Conservation (phyloP, 805 yeast species). For the Myxozyma geophila region DNA sequence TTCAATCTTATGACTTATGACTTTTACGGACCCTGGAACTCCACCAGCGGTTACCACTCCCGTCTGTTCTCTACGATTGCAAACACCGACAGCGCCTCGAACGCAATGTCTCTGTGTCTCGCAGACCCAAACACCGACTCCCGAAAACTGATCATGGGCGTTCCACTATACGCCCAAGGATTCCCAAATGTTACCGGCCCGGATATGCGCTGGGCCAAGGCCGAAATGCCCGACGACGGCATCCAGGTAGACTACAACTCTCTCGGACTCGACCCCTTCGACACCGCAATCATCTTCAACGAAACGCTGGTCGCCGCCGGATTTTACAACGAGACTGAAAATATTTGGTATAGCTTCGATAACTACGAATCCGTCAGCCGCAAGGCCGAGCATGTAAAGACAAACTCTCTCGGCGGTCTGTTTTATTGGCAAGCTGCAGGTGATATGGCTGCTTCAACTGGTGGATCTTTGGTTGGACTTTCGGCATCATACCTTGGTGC, state of each 20-base stretch:
- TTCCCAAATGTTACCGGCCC: constrained; percentile 51
- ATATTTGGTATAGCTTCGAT: constrained; percentile 65
- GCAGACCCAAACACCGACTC: constrained; percentile 45
- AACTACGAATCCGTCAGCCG: constrained; percentile 54
- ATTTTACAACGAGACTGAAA: constrained; percentile 50
- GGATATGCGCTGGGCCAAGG: constrained; percentile 52
- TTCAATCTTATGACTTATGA: constrained; percentile 87
- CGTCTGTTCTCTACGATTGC: constrained; percentile 57
- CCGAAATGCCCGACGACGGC: constrained; percentile 52
- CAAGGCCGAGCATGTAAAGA: constrained; percentile 65
- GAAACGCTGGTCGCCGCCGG: constrained; percentile 57
- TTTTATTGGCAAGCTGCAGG: constrained; percentile 71
- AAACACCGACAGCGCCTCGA: constrained; percentile 42
- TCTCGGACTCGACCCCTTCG: constrained; percentile 51
- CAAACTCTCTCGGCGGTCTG: constrained; percentile 69
- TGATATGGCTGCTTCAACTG: constrained; percentile 20
- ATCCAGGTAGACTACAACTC: constrained; percentile 56
- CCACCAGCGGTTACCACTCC: constrained; percentile 65
- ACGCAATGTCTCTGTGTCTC: constrained; percentile 54
- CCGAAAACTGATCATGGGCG: constrained; percentile 69
- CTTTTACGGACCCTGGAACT: constrained; percentile 78
- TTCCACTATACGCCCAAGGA: constrained; percentile 80
- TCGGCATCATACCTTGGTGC: constrained; percentile 10
- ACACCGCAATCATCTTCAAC: constrained; percentile 49
- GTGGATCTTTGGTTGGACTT: constrained; percentile 14